phyloP scores from a whole-genome alignment of 2,329 filamentous ascomycete genomes.

The Xylaria sp. region DNA sequence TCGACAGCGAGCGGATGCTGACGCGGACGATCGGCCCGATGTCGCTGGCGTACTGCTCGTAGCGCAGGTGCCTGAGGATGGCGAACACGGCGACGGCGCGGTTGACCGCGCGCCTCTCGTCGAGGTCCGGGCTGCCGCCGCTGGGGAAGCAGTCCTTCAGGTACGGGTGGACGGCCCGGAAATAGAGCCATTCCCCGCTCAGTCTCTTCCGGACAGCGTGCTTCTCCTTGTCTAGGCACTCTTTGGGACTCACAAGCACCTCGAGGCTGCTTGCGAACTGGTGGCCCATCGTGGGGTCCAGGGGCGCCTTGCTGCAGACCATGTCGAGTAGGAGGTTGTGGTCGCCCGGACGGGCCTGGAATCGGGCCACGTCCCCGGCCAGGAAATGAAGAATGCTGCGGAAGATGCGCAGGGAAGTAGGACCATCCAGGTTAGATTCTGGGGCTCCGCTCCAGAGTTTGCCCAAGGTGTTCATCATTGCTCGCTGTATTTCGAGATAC shows the following conservation, averaged over 20 bases:
- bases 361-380: constrained; percentile 37
- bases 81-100: constrained; percentile 53
- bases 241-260: constrained; percentile 32
- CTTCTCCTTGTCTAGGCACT: constrained; percentile 32
- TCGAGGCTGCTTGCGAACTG: constrained; percentile 33
- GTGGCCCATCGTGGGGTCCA: constrained; percentile 27
- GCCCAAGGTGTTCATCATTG: constrained; percentile 9
- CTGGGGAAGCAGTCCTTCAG: constrained; percentile 46
- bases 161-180: constrained; percentile 37
- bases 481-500: constrained; percentile 21
- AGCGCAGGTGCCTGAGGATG: constrained; percentile 53
- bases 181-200: constrained; percentile 34
- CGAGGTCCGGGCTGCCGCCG: constrained; percentile 15
- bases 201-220: constrained; percentile 33
- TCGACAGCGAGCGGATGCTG: constrained; percentile 51
- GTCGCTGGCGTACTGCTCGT: constrained; percentile 56
- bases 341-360: constrained; percentile 12
- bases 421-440: not conserved
- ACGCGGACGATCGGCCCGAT: constrained; percentile 50
- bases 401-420: constrained; percentile 24
- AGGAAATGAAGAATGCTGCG: constrained; percentile 36
- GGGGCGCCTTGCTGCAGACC: constrained; percentile 21
- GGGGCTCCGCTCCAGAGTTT: constrained; percentile 1
- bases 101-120: constrained; percentile 39
- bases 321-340: constrained; percentile 28